Base-by-base conservation (phyloP, 2,329 filamentous ascomycete species). In the Trematosphaeria pertusa region DNA sequence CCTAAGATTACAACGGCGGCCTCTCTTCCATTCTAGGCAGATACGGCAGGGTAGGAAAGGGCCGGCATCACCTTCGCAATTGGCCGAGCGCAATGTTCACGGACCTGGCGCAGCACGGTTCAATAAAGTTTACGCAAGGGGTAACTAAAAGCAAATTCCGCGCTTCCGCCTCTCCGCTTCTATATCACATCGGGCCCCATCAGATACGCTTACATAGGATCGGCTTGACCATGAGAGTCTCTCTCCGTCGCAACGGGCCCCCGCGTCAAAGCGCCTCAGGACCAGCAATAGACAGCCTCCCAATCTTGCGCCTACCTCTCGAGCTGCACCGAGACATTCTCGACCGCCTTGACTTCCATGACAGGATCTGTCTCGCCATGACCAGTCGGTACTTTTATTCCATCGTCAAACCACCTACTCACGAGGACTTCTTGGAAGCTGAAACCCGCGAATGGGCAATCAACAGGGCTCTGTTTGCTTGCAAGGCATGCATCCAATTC, bases 251-350 rank as follows among this genome's bases (percentile, higher is more conserved):
- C n/a, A n/a, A n/a, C n/a, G n/a, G n/a, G n/a, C n/a, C n/a, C n/a
- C n/a, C n/a, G n/a, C n/a, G n/a, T n/a, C n/a, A n/a, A n/a, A n/a
- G n/a, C n/a, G n/a, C n/a, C n/a, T n/a, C n/a, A n/a, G n/a, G n/a
- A n/a, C n/a, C n/a, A n/a, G 37, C 39, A 14, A 63, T 61, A 58
- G n/a, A n/a, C n/a, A n/a, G n/a, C n/a, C n/a, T n/a, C n/a, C 56
- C 51, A 8, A 22, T 65, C 14, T 35, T 63, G 20, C 51, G 53
- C 33, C 52, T 66, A 35, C 63, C 64, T 32, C 39, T 56, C 8
- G 64, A 68, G 42, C 53, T 66, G 24, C 61, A 62, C 33, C 42
- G 48, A 21, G 48, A 57, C 22, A 59, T 66, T 18, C 38, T 59
- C 31, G 52, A 52, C 37, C 46, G 46, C 26, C 58, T 66, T 5